Base-by-base conservation (phyloP, 2,329 filamentous ascomycete species). In the Trichoderma guizhouense region DNA sequence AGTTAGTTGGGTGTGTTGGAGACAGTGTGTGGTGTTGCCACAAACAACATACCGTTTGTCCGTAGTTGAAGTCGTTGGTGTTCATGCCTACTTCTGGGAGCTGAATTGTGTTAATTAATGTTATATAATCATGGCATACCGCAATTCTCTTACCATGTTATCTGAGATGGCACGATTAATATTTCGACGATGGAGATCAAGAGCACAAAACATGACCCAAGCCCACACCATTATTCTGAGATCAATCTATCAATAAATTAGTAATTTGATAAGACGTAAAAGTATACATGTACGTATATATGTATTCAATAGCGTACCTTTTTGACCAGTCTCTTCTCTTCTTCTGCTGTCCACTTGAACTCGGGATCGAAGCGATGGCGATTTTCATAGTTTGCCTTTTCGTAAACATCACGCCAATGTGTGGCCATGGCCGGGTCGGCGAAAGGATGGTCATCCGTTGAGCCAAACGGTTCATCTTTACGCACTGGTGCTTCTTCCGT, bases 321-420 rank as follows among this genome's bases (percentile, higher is more conserved):
- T 60, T 84, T 79, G 11, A 90, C 83, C 1, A 90, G 78, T 61
- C 79, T 83, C 76, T 82, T 84, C 78, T 91, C 89, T 75, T 91
- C 89, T 62, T 84, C 82, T 12, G 82, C 79, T 3, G 85, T 85
- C 89, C 89, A 91, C 60, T 84, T 81, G 60, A 86, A 87, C 1
- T 82, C 77, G 0, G 88, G 88, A 74, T 91, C 88, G 76, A 86
- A 90, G 64, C 88, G 83, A 78, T 90, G 88, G 1, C 84, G 81
- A 21, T 89, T 89, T 79, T 91, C 89, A 75, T 91, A 91, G 0
- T 79, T 73, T 1, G 87, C 86, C 7, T 85, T 84, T 73, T 89
- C 86, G 72, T 89, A 90, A 5, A 88, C 77, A 5, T 79, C 79
- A 2, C 82, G 81, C 84, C 87, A 90, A 75, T 87, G 83, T n/a